Evolutionary conservation across 2,329 filamentous ascomycete genomes (phyloP).

Genomic region (Berkeleyomyces basicola): DNA sequence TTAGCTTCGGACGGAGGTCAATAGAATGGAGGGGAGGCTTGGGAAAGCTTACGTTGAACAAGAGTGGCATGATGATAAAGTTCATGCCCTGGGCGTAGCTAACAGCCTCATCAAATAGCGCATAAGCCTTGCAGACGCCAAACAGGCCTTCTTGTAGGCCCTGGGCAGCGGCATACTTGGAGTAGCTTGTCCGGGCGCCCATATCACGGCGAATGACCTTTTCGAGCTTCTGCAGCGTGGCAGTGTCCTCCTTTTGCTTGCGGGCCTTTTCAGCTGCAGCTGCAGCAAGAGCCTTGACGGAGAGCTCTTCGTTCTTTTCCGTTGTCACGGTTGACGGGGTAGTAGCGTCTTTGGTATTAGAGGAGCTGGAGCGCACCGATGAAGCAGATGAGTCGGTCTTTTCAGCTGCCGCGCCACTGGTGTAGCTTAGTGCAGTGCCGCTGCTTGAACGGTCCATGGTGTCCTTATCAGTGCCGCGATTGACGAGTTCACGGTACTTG

Average conservation of each 20-base stretch:
- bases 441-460: slow-evolving; percentile 40
- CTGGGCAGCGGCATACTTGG: slow-evolving; percentile 81
- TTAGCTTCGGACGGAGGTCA: slow-evolving; percentile 2
- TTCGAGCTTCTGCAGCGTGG: slow-evolving; percentile 63
- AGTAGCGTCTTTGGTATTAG: slow-evolving; percentile 41
- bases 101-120: slow-evolving; percentile 82
- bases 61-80: slow-evolving; percentile 86
- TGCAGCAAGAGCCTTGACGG: slow-evolving; percentile 47
- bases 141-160: slow-evolving; percentile 88
- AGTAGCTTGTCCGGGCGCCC: slow-evolving; percentile 85
- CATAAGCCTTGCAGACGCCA: slow-evolving; percentile 93
- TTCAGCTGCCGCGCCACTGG: slow-evolving; percentile 45
- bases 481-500: slow-evolving; percentile 69
- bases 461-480: slow-evolving; percentile 67
- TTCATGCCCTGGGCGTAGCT: slow-evolving; percentile 99
- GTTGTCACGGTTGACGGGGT: slow-evolving; percentile 21
- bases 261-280: slow-evolving; percentile 54
- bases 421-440: slow-evolving; percentile 34
- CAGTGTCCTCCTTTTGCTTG: slow-evolving; percentile 62
- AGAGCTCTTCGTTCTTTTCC: slow-evolving; percentile 46
- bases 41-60: slow-evolving; percentile 66
- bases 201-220: slow-evolving; percentile 83
- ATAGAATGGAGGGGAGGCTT: neutral
- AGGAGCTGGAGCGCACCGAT: slow-evolving; percentile 70
- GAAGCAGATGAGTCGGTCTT: slow-evolving; percentile 63